Conservation (phyloP, 768 basidiomycete species). For the Amanita pseudoporphyria region DNA sequence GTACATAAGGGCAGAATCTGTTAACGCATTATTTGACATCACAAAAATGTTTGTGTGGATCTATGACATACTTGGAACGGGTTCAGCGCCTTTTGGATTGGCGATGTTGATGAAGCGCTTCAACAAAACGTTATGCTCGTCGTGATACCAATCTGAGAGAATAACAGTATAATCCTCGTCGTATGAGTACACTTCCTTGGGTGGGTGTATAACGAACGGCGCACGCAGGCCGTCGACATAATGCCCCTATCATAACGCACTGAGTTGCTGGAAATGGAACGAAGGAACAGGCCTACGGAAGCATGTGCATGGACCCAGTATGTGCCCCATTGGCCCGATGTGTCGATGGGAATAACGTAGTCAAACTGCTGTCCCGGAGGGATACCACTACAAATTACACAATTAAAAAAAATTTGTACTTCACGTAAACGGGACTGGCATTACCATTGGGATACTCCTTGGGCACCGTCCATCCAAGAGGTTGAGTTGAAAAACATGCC, state of each 20-base stretch:
- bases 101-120: constrained; percentile 57
- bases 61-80: constrained; percentile 58
- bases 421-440: not conserved
- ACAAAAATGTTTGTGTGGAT: not conserved
- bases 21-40: not conserved
- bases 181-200: constrained; percentile 58
- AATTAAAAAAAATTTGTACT: not conserved
- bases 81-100: constrained; percentile 82
- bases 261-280: not conserved
- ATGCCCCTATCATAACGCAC: constrained; percentile 46
- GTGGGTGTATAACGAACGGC: constrained; percentile 69
- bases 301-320: constrained; percentile 77
- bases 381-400: constrained; percentile 49
- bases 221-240: constrained; percentile 92
- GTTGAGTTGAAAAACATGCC: constrained; percentile 91
- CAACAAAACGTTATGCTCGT: constrained; percentile 54
- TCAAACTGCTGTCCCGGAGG: constrained; percentile 63
- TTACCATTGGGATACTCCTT: constrained; percentile 78
- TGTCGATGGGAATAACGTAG: constrained; percentile 64
- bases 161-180: constrained; percentile 88
- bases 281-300: constrained; percentile 23
- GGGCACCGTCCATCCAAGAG: constrained; percentile 86
- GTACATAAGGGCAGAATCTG: constrained; percentile 78
- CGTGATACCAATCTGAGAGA: constrained; percentile 90
- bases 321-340: constrained; percentile 66